Evolutionary conservation across 2,329 filamentous ascomycete genomes (phyloP).

Genomic region (Pseudophaeomoniella oleicola): DNA sequence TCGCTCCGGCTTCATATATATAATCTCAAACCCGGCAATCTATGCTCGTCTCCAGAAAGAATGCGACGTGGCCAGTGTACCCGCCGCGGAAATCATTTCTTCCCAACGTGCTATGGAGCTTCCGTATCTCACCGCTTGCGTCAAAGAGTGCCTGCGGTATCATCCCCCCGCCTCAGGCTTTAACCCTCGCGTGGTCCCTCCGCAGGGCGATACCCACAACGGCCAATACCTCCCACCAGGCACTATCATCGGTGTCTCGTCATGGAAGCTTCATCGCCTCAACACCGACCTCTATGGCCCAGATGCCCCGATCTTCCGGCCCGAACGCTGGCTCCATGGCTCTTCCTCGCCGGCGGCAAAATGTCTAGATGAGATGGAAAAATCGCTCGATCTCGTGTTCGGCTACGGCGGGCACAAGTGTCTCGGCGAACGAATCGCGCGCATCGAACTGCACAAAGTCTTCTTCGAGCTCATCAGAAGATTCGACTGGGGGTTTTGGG

Average conservation of each 20-base stretch:
- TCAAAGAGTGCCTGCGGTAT: constrained; percentile 13
- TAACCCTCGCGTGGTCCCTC: constrained; percentile 5
- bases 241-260: constrained; percentile 29
- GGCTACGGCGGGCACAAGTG: constrained; percentile 16
- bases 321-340: constrained; percentile 27
- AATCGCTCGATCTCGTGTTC: constrained; percentile 15
- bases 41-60: constrained; percentile 9
- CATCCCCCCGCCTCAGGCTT: constrained; percentile 5
- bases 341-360: constrained; percentile 6
- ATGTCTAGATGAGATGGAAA: constrained; percentile 15
- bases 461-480: constrained; percentile 13
- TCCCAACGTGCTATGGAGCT: constrained; percentile 11
- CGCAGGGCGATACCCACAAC: constrained; percentile 8
- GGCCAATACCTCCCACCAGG: constrained; percentile 45
- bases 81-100: constrained; percentile 6
- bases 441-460: constrained; percentile 19
- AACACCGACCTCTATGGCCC: constrained; percentile 24
- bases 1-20: constrained; percentile 6
- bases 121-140: constrained; percentile 15
- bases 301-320: constrained; percentile 24
- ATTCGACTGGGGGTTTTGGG: constrained; percentile 6
- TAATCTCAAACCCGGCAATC: constrained; percentile 6
- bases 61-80: constrained; percentile 8
- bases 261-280: constrained; percentile 21
- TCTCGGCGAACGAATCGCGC: constrained; percentile 19